phyloP scores from a whole-genome alignment of 352 stramenopile species.

The Pythium chondricola region DNA sequence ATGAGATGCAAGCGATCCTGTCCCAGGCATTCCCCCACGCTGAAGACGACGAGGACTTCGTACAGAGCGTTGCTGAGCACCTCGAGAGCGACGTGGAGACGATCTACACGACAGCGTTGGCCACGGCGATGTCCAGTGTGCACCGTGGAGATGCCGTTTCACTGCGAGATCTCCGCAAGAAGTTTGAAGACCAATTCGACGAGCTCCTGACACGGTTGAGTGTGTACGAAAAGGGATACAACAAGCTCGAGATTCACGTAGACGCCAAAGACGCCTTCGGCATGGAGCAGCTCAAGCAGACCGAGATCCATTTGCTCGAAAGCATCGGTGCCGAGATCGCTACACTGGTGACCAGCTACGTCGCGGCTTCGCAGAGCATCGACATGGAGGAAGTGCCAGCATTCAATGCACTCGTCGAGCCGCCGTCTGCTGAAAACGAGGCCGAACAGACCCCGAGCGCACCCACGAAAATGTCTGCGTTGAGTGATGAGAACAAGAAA shows the following conservation, averaged over 20 bases:
- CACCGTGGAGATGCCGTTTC: constrained; percentile 68
- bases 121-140: constrained; percentile 51
- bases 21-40: constrained; percentile 36
- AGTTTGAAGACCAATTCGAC: constrained; percentile 77
- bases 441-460: constrained; percentile 2
- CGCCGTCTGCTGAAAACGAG: not conserved
- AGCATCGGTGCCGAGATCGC: constrained; percentile 46
- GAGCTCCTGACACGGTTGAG: constrained; percentile 40
- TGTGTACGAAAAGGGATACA: constrained; percentile 57
- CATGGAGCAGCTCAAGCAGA: constrained; percentile 40
- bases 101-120: constrained; percentile 46
- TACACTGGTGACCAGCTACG: constrained; percentile 54
- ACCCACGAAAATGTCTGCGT: constrained; percentile 16
- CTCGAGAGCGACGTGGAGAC: constrained; percentile 34
- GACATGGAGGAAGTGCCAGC: constrained; percentile 43
- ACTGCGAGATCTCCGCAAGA: constrained; percentile 56
- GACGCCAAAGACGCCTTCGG: constrained; percentile 33
- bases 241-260: constrained; percentile 60
- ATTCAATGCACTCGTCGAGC: constrained; percentile 15
- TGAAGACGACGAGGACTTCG: constrained; percentile 69
- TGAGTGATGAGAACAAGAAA: constrained; percentile 66
- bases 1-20: constrained; percentile 41
- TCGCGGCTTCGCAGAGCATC: constrained; percentile 54
- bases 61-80: constrained; percentile 41
- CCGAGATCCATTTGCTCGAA: constrained; percentile 51